Percentiles rank a stretch among this genome's conserved stretches.
phyloP scores from a whole-genome alignment of 495 filamentous ascomycete genomes.

The Lasiosphaeris hirsuta region DNA sequence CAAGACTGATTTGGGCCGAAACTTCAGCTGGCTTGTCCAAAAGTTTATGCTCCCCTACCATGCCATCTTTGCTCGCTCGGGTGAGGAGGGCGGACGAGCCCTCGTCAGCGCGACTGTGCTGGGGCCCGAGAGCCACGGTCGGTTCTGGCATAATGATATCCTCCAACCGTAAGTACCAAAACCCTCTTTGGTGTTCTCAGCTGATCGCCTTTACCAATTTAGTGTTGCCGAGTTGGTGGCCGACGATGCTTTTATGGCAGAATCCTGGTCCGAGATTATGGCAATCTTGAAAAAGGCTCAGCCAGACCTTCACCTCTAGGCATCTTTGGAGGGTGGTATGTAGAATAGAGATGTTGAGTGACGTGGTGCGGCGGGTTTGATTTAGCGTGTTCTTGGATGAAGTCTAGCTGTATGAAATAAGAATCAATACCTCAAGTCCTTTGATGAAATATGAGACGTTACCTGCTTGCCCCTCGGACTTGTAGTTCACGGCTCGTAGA shows the following conservation, averaged over 20 bases:
- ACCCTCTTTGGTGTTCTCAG: neutral
- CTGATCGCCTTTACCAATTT: neutral
- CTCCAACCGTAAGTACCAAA: conserved; percentile 15
- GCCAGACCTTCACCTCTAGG: neutral
- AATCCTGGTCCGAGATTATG: conserved; percentile 21
- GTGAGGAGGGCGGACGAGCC: conserved; percentile 49
- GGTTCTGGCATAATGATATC: conserved; percentile 43
- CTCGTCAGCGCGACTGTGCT: conserved; percentile 50
- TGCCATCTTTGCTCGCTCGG: conserved; percentile 37
- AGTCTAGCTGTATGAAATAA: too few species aligned
- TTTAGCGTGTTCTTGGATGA: too few species aligned
- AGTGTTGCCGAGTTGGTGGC: conserved; percentile 13
- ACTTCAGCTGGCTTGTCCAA: conserved; percentile 11
- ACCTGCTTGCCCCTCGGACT: too few species aligned
- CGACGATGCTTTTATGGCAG: conserved; percentile 11
- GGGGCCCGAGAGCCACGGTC: conserved; percentile 48
- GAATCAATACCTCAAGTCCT: too few species aligned
- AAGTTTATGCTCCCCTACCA: conserved; percentile 34
- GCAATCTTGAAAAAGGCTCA: conserved; percentile 4
- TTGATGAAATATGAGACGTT: too few species aligned
- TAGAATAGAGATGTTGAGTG: too few species aligned
- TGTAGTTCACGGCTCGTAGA: too few species aligned
- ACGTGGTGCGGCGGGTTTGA: too few species aligned
- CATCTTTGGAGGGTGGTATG: neutral
- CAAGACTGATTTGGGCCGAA: conserved; percentile 24